Percentiles rank a stretch among this genome's conserved stretches.
These are phyloP conservation scores for Hydnomerulius pinastri DNA, from an alignment of 768 basidiomycete genomes.

Conservation along the genomic window DNA sequence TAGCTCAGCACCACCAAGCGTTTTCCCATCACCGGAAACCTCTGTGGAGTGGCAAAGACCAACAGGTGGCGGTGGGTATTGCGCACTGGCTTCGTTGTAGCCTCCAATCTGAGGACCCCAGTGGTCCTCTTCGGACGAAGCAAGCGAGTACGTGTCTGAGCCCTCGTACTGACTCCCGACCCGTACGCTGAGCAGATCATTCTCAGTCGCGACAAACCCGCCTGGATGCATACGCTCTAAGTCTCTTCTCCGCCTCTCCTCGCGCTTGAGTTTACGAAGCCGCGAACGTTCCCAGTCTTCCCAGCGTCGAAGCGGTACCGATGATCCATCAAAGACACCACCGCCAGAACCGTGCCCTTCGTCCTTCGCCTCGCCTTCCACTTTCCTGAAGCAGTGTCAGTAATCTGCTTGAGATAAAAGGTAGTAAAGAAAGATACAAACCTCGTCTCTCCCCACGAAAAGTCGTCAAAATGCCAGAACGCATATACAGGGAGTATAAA, in stretches of 20 bases:
- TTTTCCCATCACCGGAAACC: slow-evolving; percentile 23
- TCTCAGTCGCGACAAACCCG: slow-evolving; percentile 63
- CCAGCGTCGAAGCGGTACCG: slow-evolving; percentile 95
- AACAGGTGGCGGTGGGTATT: slow-evolving; percentile 86
- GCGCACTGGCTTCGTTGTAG: slow-evolving; percentile 83
- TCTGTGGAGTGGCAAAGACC: slow-evolving; percentile 53
- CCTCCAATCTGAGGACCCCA: slow-evolving; percentile 96
- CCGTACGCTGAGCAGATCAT: slow-evolving; percentile 61
- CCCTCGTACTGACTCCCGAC: slow-evolving; percentile 70
- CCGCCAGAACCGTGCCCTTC: slow-evolving; percentile 75
- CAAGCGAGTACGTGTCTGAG: slow-evolving; percentile 78
- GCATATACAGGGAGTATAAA: slow-evolving; percentile 92
- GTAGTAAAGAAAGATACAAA: slow-evolving; percentile 35
- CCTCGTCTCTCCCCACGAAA: slow-evolving; percentile 99
- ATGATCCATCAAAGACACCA: slow-evolving; percentile 49
- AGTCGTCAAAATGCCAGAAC: slow-evolving; percentile 99
- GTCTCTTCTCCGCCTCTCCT: slow-evolving; percentile 78
- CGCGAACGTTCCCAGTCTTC: slow-evolving; percentile 99
- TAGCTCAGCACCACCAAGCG: slow-evolving; percentile 73
- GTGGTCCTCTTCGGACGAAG: slow-evolving; percentile 91
- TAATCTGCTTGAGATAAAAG: background rate
- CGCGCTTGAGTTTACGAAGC: slow-evolving; percentile 85
- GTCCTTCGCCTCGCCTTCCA: slow-evolving; percentile 85
- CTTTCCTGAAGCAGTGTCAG: slow-evolving; percentile 62
- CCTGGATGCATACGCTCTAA: slow-evolving; percentile 77